Percentiles rank a stretch among this genome's conserved stretches.
phyloP scores from a whole-genome alignment of 768 basidiomycete species.

The Xanthoconium stramineum region DNA sequence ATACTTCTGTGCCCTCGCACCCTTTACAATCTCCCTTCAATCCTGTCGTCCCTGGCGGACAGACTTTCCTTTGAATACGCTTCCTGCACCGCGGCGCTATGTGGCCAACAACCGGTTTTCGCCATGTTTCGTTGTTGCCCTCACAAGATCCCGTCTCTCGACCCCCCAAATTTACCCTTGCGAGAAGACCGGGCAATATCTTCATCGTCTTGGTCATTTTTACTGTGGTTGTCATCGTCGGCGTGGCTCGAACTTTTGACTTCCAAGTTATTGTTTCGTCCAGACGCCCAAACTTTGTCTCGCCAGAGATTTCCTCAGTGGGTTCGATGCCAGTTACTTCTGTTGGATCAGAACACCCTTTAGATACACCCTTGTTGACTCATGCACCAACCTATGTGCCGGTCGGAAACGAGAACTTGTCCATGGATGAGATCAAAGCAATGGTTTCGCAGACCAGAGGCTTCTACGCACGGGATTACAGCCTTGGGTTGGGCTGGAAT shows the following conservation, averaged over 20 bases:
- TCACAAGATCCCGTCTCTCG: background rate
- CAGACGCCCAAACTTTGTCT: background rate
- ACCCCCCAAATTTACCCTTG: conserved; percentile 3
- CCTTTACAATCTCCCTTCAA: background rate
- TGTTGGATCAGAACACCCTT: background rate
- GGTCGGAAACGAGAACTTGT: conserved; percentile 17
- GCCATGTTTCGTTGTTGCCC: conserved; percentile 14
- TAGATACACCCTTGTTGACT: background rate
- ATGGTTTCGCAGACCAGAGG: conserved; percentile 38
- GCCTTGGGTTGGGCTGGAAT: conserved; percentile 46
- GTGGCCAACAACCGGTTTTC: conserved; percentile 13
- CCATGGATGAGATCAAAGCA: conserved; percentile 30
- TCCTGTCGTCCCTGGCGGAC: conserved; percentile 7
- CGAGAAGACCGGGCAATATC: conserved; percentile 6
- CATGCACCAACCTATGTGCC: background rate
- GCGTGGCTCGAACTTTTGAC: conserved; percentile 9
- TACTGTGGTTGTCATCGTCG: conserved; percentile 6
- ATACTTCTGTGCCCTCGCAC: background rate
- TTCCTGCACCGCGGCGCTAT: background rate
- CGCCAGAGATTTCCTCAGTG: background rate
- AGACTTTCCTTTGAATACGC: background rate
- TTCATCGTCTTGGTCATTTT: conserved; percentile 4
- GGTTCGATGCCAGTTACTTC: background rate
- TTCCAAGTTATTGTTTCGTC: conserved; percentile 6
- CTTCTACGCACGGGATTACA: conserved; percentile 41